Percentiles rank a stretch among this genome's conserved stretches.
phyloP scores from a whole-genome alignment of 2,329 filamentous ascomycete genomes.

The Colletotrichum shisoi region DNA sequence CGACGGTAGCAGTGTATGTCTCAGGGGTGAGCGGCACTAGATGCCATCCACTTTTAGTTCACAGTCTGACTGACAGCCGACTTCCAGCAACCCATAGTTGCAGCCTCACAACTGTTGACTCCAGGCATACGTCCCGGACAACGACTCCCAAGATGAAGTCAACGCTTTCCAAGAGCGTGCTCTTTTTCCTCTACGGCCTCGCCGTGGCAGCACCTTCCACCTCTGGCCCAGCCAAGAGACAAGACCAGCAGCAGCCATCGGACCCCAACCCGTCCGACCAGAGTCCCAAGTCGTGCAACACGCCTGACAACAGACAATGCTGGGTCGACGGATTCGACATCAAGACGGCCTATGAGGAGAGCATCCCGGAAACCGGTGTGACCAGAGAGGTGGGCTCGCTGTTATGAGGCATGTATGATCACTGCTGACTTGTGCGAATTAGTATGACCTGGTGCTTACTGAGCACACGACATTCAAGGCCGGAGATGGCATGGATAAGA shows the following conservation, averaged over 20 bases:
- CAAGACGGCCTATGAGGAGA: constrained; percentile 44
- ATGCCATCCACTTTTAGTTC: too few species aligned
- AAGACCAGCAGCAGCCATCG: neutral
- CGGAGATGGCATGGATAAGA: constrained; percentile 41
- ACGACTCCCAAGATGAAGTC: constrained; percentile 25
- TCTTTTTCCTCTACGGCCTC: constrained; percentile 29
- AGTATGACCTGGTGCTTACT: constrained; percentile 40
- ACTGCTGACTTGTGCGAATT: neutral
- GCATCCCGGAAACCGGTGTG: constrained; percentile 46
- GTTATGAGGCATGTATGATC: too few species aligned
- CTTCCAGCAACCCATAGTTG: neutral
- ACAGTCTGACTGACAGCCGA: neutral
- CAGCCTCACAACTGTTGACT: neutral
- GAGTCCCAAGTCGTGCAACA: constrained; percentile 40
- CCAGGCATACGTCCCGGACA: neutral
- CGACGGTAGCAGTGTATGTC: neutral
- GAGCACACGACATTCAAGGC: constrained; percentile 37
- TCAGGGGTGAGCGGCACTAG: neutral
- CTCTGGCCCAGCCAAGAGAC: constrained; percentile 20
- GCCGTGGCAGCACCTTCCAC: constrained; percentile 19
- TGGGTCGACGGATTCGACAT: constrained; percentile 46
- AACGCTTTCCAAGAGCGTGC: constrained; percentile 23
- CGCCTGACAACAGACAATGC: constrained; percentile 41
- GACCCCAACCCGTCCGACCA: neutral
- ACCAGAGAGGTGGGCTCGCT: constrained; percentile 30